phyloP scores from a whole-genome alignment of 78 protist species.

The Dictyostelium discoideum region dicty_2.7 NC_007088.5:7734001-7734500 shows the following conservation, averaged over 20 bases:
- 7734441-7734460: constrained; percentile 92
- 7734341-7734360: constrained; percentile 63
- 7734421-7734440: constrained; percentile 83
- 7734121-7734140: constrained; percentile 68
- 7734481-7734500: constrained; percentile 88
- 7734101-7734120: constrained; percentile 6
- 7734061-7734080: constrained; percentile 92
- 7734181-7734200: constrained; percentile 59
- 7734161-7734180: constrained; percentile 67
- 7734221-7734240: constrained; percentile 92
- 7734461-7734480: constrained; percentile 90
- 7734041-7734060: constrained; percentile 86
- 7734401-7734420: constrained; percentile 87
- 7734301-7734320: not conserved
- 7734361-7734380: constrained; percentile 91
- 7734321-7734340: constrained; percentile 68
- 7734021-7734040: constrained; percentile 96
- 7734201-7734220: constrained; percentile 93
- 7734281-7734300: constrained; percentile 27
- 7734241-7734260: constrained; percentile 86
- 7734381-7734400: constrained; percentile 91
- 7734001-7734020: constrained; percentile 97
- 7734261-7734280: constrained; percentile 92
- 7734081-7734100: constrained; percentile 57
- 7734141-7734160: constrained; percentile 67